These are phyloP conservation scores for Xylariaceae sp. DNA, from an alignment of 2,329 filamentous ascomycete genomes.

Conservation along the genomic window DNA sequence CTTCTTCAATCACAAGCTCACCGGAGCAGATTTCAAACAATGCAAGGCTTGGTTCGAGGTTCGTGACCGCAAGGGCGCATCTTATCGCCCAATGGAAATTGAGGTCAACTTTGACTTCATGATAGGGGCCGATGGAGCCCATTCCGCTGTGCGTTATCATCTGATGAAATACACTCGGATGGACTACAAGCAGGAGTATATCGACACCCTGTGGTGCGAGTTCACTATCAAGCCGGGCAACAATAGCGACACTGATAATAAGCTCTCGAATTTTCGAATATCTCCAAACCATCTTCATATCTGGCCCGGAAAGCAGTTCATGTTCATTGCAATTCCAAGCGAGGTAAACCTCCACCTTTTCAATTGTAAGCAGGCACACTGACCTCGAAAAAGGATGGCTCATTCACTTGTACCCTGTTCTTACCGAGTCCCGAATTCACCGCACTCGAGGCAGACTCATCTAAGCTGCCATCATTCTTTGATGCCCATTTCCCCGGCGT, in stretches of 20 bases:
- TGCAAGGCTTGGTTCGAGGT: conserved; percentile 86
- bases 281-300: conserved; percentile 95
- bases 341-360: conserved; percentile 37
- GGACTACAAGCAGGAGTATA: conserved; percentile 90
- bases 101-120: conserved; percentile 87
- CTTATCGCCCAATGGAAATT: conserved; percentile 61
- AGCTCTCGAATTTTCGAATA: conserved; percentile 61
- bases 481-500: conserved; percentile 83
- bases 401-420: conserved; percentile 94
- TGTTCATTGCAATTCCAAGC: conserved; percentile 96
- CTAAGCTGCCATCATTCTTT: conserved; percentile 68
- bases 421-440: conserved; percentile 68
- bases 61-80: conserved; percentile 30
- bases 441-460: conserved; percentile 59
- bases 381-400: conserved; percentile 59
- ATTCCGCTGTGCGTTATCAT: conserved; percentile 86
- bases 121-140: conserved; percentile 91
- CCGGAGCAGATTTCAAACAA: conserved; percentile 76
- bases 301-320: conserved; percentile 89
- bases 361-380: too few species aligned
- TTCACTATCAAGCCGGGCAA: conserved; percentile 68
- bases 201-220: conserved; percentile 96
- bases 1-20: conserved; percentile 90
- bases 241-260: conserved; percentile 21
- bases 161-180: conserved; percentile 93